These are phyloP conservation scores for Leccinellum luteum DNA, from an alignment of 768 basidiomycete species.

Conservation along the genomic window DNA sequence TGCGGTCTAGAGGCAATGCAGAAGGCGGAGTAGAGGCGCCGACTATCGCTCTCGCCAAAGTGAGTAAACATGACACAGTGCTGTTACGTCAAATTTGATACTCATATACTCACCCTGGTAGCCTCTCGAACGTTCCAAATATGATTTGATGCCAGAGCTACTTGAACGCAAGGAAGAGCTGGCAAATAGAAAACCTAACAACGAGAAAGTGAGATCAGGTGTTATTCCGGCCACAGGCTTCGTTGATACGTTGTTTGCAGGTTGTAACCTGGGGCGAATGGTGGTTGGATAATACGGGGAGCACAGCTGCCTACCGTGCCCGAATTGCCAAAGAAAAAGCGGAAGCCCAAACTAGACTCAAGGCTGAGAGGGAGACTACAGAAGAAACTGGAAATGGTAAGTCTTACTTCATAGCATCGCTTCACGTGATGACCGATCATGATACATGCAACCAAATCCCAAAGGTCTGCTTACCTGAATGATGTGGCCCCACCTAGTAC, in stretches of 20 bases:
- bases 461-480: too few relatives aligned
- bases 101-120: background rate
- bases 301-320: constrained; percentile 13
- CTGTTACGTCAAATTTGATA: background rate
- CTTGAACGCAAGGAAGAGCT: constrained; percentile 3
- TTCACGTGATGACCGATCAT: background rate
- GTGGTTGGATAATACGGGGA: constrained; percentile 16
- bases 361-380: background rate
- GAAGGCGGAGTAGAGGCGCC: constrained; percentile 16
- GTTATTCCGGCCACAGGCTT: background rate
- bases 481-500: too few relatives aligned
- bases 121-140: constrained; percentile 16
- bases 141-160: constrained; percentile 8
- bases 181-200: background rate
- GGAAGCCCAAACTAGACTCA: background rate
- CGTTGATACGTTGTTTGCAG: background rate
- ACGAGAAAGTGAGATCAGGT: background rate
- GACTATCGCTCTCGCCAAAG: constrained; percentile 6
- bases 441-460: too few relatives aligned
- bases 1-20: constrained; percentile 13
- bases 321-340: constrained; percentile 10
- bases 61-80: background rate
- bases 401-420: too few relatives aligned
- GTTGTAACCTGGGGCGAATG: constrained; percentile 2
- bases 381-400: background rate